phyloP scores from a whole-genome alignment of 768 basidiomycete species.

The Phaeotremella skinneri region DNA sequence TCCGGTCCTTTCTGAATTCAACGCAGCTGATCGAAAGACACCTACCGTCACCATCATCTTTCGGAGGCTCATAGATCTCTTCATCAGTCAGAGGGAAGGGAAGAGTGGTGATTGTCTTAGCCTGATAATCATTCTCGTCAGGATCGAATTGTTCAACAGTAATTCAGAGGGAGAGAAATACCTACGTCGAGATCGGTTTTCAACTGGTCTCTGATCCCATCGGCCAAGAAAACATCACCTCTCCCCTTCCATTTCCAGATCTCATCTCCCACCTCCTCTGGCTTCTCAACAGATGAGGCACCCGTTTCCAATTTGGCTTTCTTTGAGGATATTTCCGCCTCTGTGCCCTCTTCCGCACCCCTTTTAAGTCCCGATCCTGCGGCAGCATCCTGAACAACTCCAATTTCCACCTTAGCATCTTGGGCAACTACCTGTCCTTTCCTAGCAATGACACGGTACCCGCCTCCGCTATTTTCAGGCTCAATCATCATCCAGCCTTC shows the following conservation, averaged over 20 bases:
- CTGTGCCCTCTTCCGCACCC: not conserved
- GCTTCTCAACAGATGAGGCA: too few species aligned
- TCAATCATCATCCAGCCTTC: conserved; percentile 49
- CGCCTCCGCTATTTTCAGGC: conserved; percentile 11
- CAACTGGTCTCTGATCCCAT: conserved; percentile 35
- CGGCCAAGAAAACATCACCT: conserved; percentile 47
- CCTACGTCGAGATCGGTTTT: conserved; percentile 30
- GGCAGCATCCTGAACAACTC: too few species aligned
- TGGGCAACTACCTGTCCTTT: not conserved
- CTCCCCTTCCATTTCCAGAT: conserved; percentile 23
- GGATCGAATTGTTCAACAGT: too few species aligned
- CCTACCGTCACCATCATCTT: conserved; percentile 39
- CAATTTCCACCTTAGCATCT: too few species aligned
- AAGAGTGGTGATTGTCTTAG: conserved; percentile 16
- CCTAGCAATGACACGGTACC: not conserved
- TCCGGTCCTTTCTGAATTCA: not conserved
- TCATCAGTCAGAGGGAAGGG: conserved; percentile 49
- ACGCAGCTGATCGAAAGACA: not conserved
- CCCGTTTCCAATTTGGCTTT: not conserved
- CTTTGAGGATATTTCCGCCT: not conserved
- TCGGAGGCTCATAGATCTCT: conserved; percentile 49
- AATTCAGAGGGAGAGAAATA: not conserved
- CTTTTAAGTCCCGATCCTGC: too few species aligned
- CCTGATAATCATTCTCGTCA: conserved; percentile 11
- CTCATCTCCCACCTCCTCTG: too few species aligned